Evolutionary conservation across 805 yeast genomes (phyloP).

Genomic region (Lipomyces spencermartinsiae): DNA sequence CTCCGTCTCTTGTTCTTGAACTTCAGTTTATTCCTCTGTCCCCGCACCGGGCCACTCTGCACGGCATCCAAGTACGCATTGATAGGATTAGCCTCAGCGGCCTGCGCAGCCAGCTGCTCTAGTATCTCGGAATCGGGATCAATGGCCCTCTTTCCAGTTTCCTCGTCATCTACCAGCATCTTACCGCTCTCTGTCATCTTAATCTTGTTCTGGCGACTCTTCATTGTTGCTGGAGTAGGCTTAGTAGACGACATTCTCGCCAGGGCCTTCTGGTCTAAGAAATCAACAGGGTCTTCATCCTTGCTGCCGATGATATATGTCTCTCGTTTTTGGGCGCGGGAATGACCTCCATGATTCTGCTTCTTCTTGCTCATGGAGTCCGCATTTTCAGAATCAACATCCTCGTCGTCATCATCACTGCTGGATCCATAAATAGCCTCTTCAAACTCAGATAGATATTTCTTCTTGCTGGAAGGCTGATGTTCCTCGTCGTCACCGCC

Average conservation of each 20-base stretch:
- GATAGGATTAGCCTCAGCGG: slow-evolving; percentile 59
- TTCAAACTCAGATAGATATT: slow-evolving; percentile 86
- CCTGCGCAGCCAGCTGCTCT: slow-evolving; percentile 49
- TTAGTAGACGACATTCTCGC: slow-evolving; percentile 88
- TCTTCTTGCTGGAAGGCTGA: slow-evolving; percentile 46
- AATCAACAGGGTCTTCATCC: slow-evolving; percentile 82
- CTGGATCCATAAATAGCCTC: slow-evolving; percentile 84
- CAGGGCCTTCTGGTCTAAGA: slow-evolving; percentile 81
- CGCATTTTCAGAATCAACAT: slow-evolving; percentile 55
- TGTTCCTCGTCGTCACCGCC: slow-evolving; percentile 42
- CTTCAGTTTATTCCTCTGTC: slow-evolving; percentile 89
- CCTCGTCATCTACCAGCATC: slow-evolving; percentile 60
- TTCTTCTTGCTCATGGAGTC: slow-evolving; percentile 31
- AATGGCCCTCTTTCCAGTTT: slow-evolving; percentile 32
- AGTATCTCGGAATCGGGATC: slow-evolving; percentile 52
- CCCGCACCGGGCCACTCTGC: slow-evolving; percentile 89
- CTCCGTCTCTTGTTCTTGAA: slow-evolving; percentile 65
- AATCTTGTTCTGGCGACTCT: slow-evolving; percentile 43
- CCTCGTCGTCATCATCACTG: slow-evolving; percentile 61
- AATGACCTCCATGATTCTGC: slow-evolving; percentile 37
- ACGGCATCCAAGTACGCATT: slow-evolving; percentile 95
- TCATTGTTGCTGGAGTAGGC: slow-evolving; percentile 59
- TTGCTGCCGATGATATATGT: slow-evolving; percentile 67
- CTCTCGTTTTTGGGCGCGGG: slow-evolving; percentile 46
- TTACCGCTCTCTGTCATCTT: slow-evolving; percentile 66